Evolutionary conservation across 2,329 filamentous ascomycete genomes (phyloP), one percentile per base, ranked within the genome.

Genomic region (Fusarium proliferatum): DNA sequence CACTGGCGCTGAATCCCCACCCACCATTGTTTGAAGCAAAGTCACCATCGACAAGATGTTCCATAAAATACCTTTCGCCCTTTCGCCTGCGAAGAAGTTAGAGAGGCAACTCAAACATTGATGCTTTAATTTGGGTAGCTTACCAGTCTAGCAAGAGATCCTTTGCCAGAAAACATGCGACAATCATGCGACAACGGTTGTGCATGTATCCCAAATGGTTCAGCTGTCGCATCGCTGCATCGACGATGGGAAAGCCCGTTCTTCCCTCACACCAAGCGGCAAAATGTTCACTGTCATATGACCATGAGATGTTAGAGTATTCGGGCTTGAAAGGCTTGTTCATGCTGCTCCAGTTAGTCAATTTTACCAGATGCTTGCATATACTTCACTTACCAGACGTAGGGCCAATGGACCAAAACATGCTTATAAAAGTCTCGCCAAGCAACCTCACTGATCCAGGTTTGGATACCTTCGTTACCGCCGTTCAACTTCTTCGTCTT

Each of bases 371-470:
- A 28, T 16, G 30, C 34, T 19, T 11, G 6, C 2, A 15, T 21
- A 12, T 30, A 6, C 21, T n/a, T 43, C 16, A 81, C 87, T 78
- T 82, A 91, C 90, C 91, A 94, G 11, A 95, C 86, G 76, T 95
- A 95, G 0, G 95, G 95, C 94, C 94, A 97, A 68, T 95, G 85
- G 1, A 91, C 93, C 9, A 97, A 83, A 6, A 97, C 93, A 79
- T 96, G 93, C 77, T 92, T 94, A 83, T 97, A 97, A 78, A 97
- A 97, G 77, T 97, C 94, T 19, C 94, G 86, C 94, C 94, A 96
- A 0, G 93, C 94, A 7, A 97, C 87, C 81, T 97, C 94, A 60
- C 91, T 91, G 72, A 96, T 94, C 94, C 94, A 97, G 1, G 86
- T 86, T 57, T 88, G 85, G 64, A 93, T 91, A 0, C 93, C 93